Evolutionary conservation across 257 asterid species (phyloP).

Genomic region (Plantago elongata): DNA sequence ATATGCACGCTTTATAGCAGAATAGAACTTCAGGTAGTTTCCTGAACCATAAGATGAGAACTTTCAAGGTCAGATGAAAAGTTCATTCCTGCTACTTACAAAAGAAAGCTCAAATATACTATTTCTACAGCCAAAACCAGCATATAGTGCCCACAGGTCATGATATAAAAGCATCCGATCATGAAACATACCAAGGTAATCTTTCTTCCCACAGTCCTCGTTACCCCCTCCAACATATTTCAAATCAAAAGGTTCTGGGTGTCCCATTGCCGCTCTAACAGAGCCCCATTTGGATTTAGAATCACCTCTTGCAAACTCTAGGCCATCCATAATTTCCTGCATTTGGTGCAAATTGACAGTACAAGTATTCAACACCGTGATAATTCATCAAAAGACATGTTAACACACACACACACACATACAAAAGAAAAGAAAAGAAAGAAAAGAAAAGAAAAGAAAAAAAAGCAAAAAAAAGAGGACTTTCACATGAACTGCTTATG

Average conservation of each 20-base stretch:
- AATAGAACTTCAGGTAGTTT: constrained; percentile 80
- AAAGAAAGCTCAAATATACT: neutral
- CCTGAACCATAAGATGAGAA: constrained; percentile 36
- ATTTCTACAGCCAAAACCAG: neutral
- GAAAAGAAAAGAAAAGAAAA: no score
- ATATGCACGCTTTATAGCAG: constrained; percentile 58
- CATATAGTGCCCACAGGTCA: neutral
- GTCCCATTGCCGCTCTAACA: constrained; percentile 83
- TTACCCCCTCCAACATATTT: constrained; percentile 91
- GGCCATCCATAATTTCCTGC: constrained; percentile 86
- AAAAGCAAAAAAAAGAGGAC: no score
- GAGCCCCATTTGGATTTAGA: constrained; percentile 85
- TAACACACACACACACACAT: neutral
- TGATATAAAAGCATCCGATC: neutral
- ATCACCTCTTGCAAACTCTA: constrained; percentile 88
- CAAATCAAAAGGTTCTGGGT: constrained; percentile 82
- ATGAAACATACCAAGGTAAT: constrained; percentile 57
- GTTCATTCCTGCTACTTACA: neutral
- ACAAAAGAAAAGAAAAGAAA: no score
- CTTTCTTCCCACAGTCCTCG: constrained; percentile 83
- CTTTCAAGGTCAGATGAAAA: neutral
- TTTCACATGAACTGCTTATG: no score
- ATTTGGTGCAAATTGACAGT: constrained; percentile 1
- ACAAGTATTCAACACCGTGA: neutral
- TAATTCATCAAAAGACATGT: neutral